Conservation (phyloP, 2,329 filamentous ascomycete species). For the Albifimbria verrucaria region DNA sequence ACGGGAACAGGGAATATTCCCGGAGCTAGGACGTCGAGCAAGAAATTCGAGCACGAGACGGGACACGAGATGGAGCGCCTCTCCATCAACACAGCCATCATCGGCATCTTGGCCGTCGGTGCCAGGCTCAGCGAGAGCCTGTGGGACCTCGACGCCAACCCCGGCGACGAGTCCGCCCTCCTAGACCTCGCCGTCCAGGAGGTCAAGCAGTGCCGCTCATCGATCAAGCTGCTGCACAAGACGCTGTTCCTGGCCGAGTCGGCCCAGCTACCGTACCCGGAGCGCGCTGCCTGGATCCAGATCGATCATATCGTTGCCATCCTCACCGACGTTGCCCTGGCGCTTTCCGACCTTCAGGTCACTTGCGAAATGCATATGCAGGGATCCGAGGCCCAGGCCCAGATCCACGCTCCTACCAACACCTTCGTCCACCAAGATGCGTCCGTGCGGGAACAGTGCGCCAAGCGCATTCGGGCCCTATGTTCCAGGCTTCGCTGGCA, state of each 20-base stretch:
- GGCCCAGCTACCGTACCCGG: constrained; percentile 28
- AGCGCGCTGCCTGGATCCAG: constrained; percentile 31
- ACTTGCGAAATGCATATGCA: constrained; percentile 12
- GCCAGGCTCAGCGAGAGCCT: constrained; percentile 30
- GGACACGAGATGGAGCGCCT: constrained; percentile 18
- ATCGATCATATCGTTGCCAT: constrained; percentile 31
- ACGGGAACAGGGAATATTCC: too few species aligned
- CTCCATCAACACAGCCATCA: constrained; percentile 32
- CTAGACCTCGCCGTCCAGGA: constrained; percentile 30
- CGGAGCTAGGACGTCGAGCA: too few species aligned
- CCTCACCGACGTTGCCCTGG: constrained; percentile 32
- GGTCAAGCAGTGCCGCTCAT: constrained; percentile 34
- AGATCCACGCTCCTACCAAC: constrained; percentile 1
- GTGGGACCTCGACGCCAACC: constrained; percentile 29
- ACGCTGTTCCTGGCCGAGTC: constrained; percentile 29
- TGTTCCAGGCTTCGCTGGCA: constrained; percentile 33
- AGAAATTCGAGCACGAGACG: neutral
- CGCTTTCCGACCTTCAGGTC: constrained; percentile 29
- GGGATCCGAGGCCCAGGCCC: neutral
- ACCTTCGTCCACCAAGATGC: constrained; percentile 7
- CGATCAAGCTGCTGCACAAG: constrained; percentile 32
- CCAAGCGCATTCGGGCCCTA: constrained; percentile 17
- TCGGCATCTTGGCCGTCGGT: constrained; percentile 32
- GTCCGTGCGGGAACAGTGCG: constrained; percentile 19
- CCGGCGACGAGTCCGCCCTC: constrained; percentile 20